Base-by-base conservation (phyloP, 2,329 filamentous ascomycete genomes). In the Coniochaeta sp. region DNA sequence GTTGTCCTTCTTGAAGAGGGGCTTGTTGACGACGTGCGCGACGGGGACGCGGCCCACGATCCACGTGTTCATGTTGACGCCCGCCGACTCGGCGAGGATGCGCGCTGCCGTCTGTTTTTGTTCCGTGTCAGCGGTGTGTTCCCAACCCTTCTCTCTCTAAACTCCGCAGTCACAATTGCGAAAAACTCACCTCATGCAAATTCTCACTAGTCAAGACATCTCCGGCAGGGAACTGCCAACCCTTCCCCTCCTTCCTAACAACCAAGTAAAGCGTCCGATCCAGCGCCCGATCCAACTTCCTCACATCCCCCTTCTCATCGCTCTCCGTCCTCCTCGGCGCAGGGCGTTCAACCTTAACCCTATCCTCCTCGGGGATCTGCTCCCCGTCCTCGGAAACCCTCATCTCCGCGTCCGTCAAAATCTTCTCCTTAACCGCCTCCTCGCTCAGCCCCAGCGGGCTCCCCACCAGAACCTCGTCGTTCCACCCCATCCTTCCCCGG, bases 51-150 rank as follows among this genome's bases (percentile, higher is more conserved):
- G 91, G 55, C 91, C 92, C 49, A 99, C 88, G 60, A 97, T 82
- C 91, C 94, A 99, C 51, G 91, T 96, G 75, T 97, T 97, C 91
- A 99, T 97, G 77, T 99, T 95, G 55, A 88, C 73, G 53, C 94
- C 94, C 9, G 86, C 91, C 3, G 89, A 77, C 61, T 89, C 78
- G 50, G 85, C 76, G 22, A 97, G 77, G 51, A 91, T 83, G 54
- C 91, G 82, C 65, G 90, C 82, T 32, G 92, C 91, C 42, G 89
- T 85, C 94, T 99, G 61, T 56, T 50, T 27, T 9, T 9, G 4
- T 28, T 12, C 16, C 16, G 52, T 20, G 26, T 35, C 9, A 48
- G 18, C 28, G 20, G 10, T n/a, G n/a, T n/a, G n/a, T n/a, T n/a
- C n/a, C n/a, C n/a, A n/a, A n/a, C n/a, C n/a, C n/a, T n/a, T n/a